These are phyloP conservation scores for Acacia crassicarpa DNA, from an alignment of 306 rosid genomes.

Conservation along the genomic window DNA sequence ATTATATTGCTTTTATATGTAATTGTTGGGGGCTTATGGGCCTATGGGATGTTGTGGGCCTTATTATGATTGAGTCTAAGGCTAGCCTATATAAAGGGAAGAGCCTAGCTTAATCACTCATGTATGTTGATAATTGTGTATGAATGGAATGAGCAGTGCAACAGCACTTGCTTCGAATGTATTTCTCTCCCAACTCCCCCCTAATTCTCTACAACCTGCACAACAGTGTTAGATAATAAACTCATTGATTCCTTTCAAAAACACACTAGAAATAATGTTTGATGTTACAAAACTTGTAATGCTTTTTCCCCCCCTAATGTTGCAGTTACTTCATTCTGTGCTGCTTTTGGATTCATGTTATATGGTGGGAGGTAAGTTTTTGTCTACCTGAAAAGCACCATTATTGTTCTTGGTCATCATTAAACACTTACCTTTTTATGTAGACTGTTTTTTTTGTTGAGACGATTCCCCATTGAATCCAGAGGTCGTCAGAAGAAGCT, in stretches of 20 bases:
- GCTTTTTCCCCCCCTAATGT: conserved; percentile 5
- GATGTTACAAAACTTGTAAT: conserved; percentile 22
- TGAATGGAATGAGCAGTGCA: no score
- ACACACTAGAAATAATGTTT: not conserved
- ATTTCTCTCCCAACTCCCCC: no score
- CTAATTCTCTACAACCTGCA: no score
- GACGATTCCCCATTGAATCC: conserved; percentile 85
- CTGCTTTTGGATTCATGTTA: conserved; percentile 72
- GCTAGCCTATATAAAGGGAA: no score
- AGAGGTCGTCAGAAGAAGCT: conserved; percentile 85
- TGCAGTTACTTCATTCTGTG: conserved; percentile 63
- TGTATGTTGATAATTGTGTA: no score
- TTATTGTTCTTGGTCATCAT: not conserved
- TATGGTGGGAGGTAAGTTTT: conserved; percentile 82
- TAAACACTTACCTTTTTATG: not conserved
- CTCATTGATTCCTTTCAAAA: not conserved
- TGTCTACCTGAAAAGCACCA: not conserved
- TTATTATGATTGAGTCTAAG: no score
- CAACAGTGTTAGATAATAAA: not conserved
- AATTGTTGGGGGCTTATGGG: no score
- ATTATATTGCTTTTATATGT: no score
- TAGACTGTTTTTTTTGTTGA: conserved; percentile 71
- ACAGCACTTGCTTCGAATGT: no score
- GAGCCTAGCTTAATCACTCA: no score
- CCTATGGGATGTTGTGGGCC: no score